phyloP scores from a whole-genome alignment of 345 rosid genomes.

The Eucalyptus coolabah region DNA sequence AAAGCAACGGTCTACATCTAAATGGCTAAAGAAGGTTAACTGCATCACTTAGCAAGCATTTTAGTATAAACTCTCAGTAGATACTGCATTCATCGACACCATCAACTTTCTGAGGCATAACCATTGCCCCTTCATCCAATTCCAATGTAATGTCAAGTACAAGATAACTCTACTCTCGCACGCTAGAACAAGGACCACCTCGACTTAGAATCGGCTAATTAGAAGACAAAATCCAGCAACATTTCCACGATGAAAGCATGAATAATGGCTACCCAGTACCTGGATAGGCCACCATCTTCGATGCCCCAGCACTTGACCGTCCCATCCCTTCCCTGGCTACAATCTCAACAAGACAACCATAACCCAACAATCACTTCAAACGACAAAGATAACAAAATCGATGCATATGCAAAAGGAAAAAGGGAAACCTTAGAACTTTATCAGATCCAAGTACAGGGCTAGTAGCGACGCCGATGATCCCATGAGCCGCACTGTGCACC shows the following conservation, averaged over 20 bases:
- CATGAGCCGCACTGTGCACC: conserved; percentile 84
- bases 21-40: neutral
- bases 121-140: neutral
- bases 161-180: neutral
- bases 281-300: conserved; percentile 69
- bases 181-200: neutral
- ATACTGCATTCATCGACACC: neutral
- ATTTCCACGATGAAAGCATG: neutral
- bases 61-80: neutral
- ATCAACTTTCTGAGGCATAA: neutral
- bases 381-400: neutral
- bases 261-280: conserved; percentile 16
- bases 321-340: conserved; percentile 95
- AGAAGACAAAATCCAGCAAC: neutral
- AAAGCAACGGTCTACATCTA: neutral
- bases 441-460: conserved; percentile 48
- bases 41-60: neutral
- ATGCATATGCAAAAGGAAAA: neutral
- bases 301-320: conserved; percentile 90
- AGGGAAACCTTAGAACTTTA: conserved; percentile 64
- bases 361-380: neutral
- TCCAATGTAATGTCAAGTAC: neutral
- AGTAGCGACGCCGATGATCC: conserved; percentile 57
- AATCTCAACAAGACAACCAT: neutral
- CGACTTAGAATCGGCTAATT: neutral